Base-by-base conservation (phyloP, 2,329 filamentous ascomycete genomes). In the Aspergillus aculeatus region DNA sequence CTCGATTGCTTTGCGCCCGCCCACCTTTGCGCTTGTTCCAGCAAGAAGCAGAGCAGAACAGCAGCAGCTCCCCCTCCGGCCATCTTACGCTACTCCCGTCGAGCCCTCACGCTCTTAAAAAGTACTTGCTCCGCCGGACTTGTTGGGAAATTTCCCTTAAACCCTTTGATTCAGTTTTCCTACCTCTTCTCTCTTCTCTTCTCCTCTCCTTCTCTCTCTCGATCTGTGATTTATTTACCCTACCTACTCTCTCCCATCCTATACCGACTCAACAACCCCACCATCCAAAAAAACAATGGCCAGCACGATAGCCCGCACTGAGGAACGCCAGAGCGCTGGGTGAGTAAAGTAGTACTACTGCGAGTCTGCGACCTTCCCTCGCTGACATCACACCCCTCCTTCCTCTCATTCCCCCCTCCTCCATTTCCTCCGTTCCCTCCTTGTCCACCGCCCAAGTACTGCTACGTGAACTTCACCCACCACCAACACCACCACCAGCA, bases 291-390 rank as follows among this genome's bases (percentile, higher is more conserved):
- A 38, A 55, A 73, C 66, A 24, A 84, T 84, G 82, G 71, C 82
- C 58, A 80, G 80, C 74, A 81, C 81, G 48, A 74, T 83, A 69
- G 26, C 26, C 26, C 26, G 26, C 26, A 29, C 26, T 29, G 77
- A 83, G 61, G 80, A 82, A 65, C 73, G 75, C 64, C 76, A 78
- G 58, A 78, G 78, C 73, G 80, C 80, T 76, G 81, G 81, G 82
- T 84, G 72, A 79, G 82, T 82, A 14, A 71, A 79, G 82, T 82
- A 44, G 38, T 44, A 44, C 12, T 35, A 35, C 32, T 29, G 26
- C 26, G 26, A 29, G 32, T 60, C 60, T 55, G 53, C 48, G 58
- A 55, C 47, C 54, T 31, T 55, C 48, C 64, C 62, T 66, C 71
- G 72, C 71, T 76, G 74, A 77, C 74, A 77, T 77, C 74, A 77